Evolutionary conservation across 768 basidiomycete species (phyloP).

Genomic region (Tricholoma hemisulphureum): DNA sequence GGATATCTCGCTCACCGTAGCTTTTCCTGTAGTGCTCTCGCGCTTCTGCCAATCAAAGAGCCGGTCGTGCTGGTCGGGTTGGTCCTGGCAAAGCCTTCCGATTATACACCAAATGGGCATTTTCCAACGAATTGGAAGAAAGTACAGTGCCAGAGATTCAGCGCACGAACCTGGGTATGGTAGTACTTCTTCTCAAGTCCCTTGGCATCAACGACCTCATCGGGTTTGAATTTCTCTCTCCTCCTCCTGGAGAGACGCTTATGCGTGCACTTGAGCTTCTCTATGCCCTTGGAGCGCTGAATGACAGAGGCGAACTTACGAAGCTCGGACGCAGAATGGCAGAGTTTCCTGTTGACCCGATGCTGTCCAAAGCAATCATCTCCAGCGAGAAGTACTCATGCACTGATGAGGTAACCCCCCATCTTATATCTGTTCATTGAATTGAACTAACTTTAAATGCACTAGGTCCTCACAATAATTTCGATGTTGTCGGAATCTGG

Average conservation of each 20-base stretch:
- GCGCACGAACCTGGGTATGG: slow-evolving; percentile 95
- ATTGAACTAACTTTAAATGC: not conserved
- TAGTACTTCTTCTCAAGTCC: slow-evolving; percentile 92
- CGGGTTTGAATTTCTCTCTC: slow-evolving; percentile 98
- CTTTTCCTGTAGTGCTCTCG: slow-evolving; percentile 74
- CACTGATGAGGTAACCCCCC: slow-evolving; percentile 89
- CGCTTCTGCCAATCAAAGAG: slow-evolving; percentile 95
- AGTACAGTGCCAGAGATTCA: slow-evolving; percentile 99
- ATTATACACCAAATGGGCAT: slow-evolving; percentile 99
- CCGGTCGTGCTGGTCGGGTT: slow-evolving; percentile 95
- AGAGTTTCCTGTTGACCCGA: slow-evolving; percentile 98
- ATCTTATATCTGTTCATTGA: not conserved
- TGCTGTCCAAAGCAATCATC: slow-evolving; percentile 95
- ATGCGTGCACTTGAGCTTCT: slow-evolving; percentile 92
- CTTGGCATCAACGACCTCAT: slow-evolving; percentile 98
- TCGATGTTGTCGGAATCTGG: slow-evolving; percentile 96
- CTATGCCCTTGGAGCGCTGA: slow-evolving; percentile 94
- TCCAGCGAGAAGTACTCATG: slow-evolving; percentile 92
- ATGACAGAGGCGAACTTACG: slow-evolving; percentile 96
- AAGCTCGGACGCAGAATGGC: slow-evolving; percentile 97
- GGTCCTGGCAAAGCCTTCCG: slow-evolving; percentile 98
- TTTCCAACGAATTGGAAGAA: slow-evolving; percentile 90
- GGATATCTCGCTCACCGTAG: not conserved
- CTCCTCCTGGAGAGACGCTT: slow-evolving; percentile 95
- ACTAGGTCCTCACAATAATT: slow-evolving; percentile 90